Evolutionary conservation across 352 stramenopile species (phyloP), one percentile per base, ranked within the genome.

Genomic region (Globisporangium irregulare): DNA sequence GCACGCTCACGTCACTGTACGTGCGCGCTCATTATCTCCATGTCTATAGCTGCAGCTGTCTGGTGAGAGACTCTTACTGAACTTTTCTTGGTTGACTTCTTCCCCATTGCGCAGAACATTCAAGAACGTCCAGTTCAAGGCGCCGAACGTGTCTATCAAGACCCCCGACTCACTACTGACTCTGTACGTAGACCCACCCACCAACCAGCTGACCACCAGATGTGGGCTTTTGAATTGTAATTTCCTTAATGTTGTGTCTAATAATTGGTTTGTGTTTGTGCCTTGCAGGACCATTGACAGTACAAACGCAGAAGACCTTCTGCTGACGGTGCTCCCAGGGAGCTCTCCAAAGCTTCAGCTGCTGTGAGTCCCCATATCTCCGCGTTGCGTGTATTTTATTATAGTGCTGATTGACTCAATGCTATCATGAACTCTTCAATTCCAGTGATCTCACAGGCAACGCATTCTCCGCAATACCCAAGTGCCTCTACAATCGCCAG

Each of bases 401-500:
- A 6, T 2, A 27, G 12, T 57, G 22, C 20, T 51, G n/a, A 20
- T 24, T 14, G 15, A 38, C 41, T 27, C 22, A 22, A 32, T 48
- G 10, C 54, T 12, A 43, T 15, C 36, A 20, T 25, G 24, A 14
- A 51, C 9, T 25, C 24, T 34, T 15, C 0, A 59, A 50, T 15
- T 20, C 4, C 53, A 85, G 78, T 34, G 60, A 74, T 6, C 66
- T 85, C 7, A 0, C 6, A 3, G 22, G 48, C 18, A 80, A 63
- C 5, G 18, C 32, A 1, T 82, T 85, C 46, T 15, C 27, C 4
- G 22, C 58, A 27, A 34, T 85, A 6, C 78, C 78, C 3, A 69
- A 18, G 10, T 58, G 75, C 8, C 65, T 86, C 25, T 86, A 79
- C 54, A 59, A 80, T 25, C 67, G 65, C 8, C 29, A 62, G n/a